Evolutionary conservation across 139 green algal species (phyloP).

Genomic region (Chlamydomonas sphaeroides): DNA sequence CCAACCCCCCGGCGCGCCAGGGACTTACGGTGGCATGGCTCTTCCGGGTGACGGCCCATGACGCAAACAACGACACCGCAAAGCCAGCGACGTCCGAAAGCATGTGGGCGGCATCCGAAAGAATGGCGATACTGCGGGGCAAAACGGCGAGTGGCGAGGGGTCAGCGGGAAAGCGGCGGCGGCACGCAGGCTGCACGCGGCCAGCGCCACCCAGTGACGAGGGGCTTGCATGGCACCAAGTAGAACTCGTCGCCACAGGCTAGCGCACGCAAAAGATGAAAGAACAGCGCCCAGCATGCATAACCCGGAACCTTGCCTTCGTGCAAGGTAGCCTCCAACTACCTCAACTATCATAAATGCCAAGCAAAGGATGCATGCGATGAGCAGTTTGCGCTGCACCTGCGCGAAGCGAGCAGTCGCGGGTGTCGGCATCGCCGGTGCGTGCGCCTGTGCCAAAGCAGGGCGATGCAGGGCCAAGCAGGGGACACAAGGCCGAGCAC

Average conservation of each 20-base stretch:
- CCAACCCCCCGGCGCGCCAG: too few species aligned
- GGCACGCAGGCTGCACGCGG: too few species aligned
- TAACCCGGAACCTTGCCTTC: too few species aligned
- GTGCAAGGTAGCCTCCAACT: conserved; percentile 62
- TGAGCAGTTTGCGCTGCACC: conserved; percentile 64
- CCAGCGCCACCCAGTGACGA: too few species aligned
- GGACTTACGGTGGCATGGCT: too few species aligned
- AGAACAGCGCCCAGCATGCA: too few species aligned
- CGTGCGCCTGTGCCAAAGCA: background rate
- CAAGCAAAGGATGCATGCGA: conserved; percentile 58
- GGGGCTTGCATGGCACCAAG: background rate
- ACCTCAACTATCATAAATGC: conserved; percentile 71
- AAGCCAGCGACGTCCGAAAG: conserved; percentile 93
- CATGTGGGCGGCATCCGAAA: conserved; percentile 95
- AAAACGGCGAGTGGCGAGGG: too few species aligned
- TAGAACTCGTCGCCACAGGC: too few species aligned
- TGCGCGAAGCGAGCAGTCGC: background rate
- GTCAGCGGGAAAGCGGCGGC: too few species aligned
- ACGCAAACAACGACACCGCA: conserved; percentile 82
- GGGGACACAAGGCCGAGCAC: too few species aligned
- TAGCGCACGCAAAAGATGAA: too few species aligned
- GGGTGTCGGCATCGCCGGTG: too few species aligned
- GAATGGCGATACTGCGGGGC: conserved; percentile 87
- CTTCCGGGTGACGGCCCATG: conserved; percentile 54
- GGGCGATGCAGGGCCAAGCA: background rate